Percentiles rank a stretch among this genome's conserved stretches.
phyloP scores from a whole-genome alignment of 305 asterid species.

The Vinca major region DNA sequence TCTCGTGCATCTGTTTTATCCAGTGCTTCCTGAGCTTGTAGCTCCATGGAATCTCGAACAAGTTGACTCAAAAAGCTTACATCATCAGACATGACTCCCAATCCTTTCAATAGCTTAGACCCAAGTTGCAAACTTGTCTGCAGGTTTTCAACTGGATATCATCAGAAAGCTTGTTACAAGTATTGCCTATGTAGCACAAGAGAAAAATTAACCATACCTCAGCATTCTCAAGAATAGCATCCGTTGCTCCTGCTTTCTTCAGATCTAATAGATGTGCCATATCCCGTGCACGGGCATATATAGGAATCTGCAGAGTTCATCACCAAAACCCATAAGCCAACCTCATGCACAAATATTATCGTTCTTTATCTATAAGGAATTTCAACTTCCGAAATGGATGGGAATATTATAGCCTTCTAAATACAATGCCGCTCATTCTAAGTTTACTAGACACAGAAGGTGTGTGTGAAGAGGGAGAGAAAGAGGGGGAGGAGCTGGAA shows the following conservation, averaged over 20 bases:
- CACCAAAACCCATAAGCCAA: no score
- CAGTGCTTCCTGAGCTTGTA: slow-evolving; percentile 72
- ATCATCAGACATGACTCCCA: slow-evolving; percentile 92
- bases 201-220: slow-evolving; percentile 45
- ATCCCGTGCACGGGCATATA: slow-evolving; percentile 91
- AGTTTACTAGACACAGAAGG: background rate
- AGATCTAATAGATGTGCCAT: slow-evolving; percentile 71
- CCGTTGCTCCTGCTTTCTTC: slow-evolving; percentile 94
- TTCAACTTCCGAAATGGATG: background rate
- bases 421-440: background rate
- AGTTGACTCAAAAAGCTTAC: slow-evolving; percentile 69
- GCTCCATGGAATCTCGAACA: slow-evolving; percentile 83
- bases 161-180: slow-evolving; percentile 12
- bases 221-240: slow-evolving; percentile 86
- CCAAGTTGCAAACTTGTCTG: slow-evolving; percentile 99
- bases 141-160: slow-evolving; percentile 11
- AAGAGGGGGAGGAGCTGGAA: slow-evolving; percentile 1
- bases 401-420: background rate
- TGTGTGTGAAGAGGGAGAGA: slow-evolving; percentile 6
- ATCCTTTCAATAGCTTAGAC: slow-evolving; percentile 78
- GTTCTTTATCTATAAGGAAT: slow-evolving; percentile 1
- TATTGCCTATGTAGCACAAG: background rate
- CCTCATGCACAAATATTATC: background rate
- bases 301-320: slow-evolving; percentile 51
- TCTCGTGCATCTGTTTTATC: slow-evolving; percentile 41